These are phyloP conservation scores for Globisporangium apiculatum DNA, from an alignment of 352 stramenopile genomes.

Conservation along the genomic window DNA sequence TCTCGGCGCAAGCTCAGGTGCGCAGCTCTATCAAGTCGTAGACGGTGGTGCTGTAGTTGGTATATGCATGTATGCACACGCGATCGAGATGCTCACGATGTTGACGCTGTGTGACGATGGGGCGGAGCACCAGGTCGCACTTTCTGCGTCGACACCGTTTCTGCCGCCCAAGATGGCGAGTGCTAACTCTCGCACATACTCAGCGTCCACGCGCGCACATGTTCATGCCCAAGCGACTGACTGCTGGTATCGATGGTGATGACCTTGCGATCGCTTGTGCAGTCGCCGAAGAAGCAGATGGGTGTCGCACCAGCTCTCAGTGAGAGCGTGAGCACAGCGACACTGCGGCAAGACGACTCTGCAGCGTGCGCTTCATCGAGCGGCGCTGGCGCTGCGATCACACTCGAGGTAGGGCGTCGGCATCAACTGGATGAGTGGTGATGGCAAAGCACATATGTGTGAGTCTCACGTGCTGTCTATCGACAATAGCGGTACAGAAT, in stretches of 20 bases:
- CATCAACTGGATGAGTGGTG: not conserved
- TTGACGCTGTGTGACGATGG: not conserved
- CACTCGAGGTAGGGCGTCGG: conserved; percentile 18
- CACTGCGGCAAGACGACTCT: not conserved
- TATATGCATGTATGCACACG: too few species aligned
- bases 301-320: conserved; percentile 1
- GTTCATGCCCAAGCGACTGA: too few species aligned
- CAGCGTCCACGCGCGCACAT: not conserved
- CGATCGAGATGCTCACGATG: not conserved
- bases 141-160: conserved; percentile 31
- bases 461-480: not conserved
- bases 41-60: too few species aligned
- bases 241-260: too few species aligned
- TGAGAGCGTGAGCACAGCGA: conserved; percentile 19
- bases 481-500: conserved; percentile 40
- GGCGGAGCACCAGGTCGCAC: conserved; percentile 6
- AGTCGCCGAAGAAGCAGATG: conserved; percentile 42
- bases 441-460: not conserved
- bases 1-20: conserved; percentile 16
- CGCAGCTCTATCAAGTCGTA: not conserved
- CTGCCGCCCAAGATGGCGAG: conserved; percentile 38
- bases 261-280: too few species aligned
- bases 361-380: not conserved
- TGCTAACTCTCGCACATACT: too few species aligned
- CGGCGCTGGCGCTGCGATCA: not conserved